Conservation (phyloP, 2,329 filamentous ascomycete species). For the Fusarium secorum region DNA sequence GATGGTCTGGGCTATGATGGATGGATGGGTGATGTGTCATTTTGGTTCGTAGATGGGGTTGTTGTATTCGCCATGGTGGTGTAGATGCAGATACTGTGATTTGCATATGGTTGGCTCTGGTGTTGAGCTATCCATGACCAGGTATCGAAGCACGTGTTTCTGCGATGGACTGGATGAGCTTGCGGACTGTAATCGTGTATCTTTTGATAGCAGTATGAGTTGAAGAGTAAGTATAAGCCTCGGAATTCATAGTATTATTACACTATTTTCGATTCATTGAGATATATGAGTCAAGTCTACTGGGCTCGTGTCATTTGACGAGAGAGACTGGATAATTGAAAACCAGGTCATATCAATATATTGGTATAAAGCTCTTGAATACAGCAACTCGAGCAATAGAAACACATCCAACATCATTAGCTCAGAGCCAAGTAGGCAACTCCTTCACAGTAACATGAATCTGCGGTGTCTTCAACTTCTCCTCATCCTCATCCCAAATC, state of each 20-base stretch:
- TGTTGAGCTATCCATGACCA: not conserved
- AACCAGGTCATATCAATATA: not conserved
- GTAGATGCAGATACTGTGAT: constrained; percentile 4
- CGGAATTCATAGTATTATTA: not conserved
- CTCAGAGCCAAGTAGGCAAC: not conserved
- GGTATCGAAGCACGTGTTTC: not conserved
- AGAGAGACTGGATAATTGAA: not conserved
- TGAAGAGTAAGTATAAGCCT: no score
- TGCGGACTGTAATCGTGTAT: not conserved
- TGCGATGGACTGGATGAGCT: not conserved
- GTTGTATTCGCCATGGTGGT: constrained; percentile 4
- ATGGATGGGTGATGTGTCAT: not conserved
- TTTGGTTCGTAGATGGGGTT: not conserved
- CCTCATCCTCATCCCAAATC: constrained; percentile 6
- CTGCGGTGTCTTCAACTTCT: not conserved
- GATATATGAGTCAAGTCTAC: no score
- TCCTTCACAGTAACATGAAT: constrained; percentile 8
- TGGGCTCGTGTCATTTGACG: no score
- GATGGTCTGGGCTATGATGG: not conserved
- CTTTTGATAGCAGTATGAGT: no score
- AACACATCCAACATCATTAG: not conserved
- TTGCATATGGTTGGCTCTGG: not conserved
- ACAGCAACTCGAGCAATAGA: not conserved
- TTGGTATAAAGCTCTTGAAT: not conserved
- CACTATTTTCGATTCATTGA: not conserved